Evolutionary conservation across 768 basidiomycete genomes (phyloP).

Genomic region (Suillus paluster): DNA sequence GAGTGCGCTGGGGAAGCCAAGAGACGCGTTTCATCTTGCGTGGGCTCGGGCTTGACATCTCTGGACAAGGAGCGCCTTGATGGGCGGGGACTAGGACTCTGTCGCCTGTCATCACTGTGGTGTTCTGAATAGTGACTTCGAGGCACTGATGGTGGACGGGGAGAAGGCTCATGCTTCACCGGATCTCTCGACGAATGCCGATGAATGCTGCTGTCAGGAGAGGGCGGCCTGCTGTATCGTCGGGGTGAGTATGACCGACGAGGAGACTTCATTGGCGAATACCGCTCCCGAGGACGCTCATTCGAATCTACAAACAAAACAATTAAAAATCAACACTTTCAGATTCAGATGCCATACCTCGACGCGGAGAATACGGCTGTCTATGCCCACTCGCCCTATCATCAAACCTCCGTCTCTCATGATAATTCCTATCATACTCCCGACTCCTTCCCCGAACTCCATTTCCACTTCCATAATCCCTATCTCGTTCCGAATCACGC

Average conservation of each 20-base stretch:
- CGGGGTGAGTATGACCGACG: neutral
- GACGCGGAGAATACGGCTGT: constrained; percentile 4
- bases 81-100: neutral
- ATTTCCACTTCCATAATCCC: constrained; percentile 18
- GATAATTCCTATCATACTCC: constrained; percentile 20
- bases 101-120: neutral
- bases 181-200: constrained; percentile 1
- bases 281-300: neutral
- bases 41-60: neutral
- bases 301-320: neutral
- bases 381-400: neutral
- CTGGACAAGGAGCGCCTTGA: neutral
- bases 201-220: neutral
- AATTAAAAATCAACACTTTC: neutral
- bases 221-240: neutral
- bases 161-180: neutral
- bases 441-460: constrained; percentile 24
- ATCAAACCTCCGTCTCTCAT: constrained; percentile 4
- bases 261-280: neutral
- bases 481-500: constrained; percentile 25
- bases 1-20: neutral
- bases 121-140: neutral
- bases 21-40: neutral
- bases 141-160: neutral
- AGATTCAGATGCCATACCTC: constrained; percentile 1